Evolutionary conservation across 768 basidiomycete genomes (phyloP), one percentile per base, ranked within the genome.

Genomic region (Clavulina sp.): DNA sequence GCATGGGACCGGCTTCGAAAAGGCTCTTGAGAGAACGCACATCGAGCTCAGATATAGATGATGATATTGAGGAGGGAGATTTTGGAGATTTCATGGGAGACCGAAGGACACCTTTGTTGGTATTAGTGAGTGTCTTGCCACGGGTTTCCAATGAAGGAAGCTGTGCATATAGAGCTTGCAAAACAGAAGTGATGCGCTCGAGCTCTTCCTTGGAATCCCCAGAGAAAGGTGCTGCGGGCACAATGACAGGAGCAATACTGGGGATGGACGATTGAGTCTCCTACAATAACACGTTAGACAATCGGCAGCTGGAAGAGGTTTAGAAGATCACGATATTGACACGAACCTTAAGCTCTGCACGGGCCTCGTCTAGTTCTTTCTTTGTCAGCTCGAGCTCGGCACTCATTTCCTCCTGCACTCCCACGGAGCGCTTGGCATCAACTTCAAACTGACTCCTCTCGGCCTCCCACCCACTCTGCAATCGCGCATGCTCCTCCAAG

Each of bases 61-160:
- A 62, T 6, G 64, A 16, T 57, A 41, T 13, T 43, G 38, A 60
- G 62, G 1, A 62, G 60, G 32, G 57, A 13, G 50, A 60, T 50
- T 53, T 58, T 48, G 56, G 57, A 26, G 54, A 71, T 40, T 68
- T 73, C n/a, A n/a, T n/a, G n/a, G n/a, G n/a, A n/a, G n/a, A n/a
- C n/a, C n/a, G n/a, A n/a, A n/a, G n/a, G n/a, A n/a, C n/a, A n/a
- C n/a, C n/a, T n/a, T n/a, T n/a, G 33, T 46, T 69, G 66, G 54
- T 72, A 48, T 66, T 65, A 51, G 69, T 52, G 62, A 60, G 66
- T 56, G 82, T 73, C 59, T 76, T 82, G 1, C 77, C 80, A 28
- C 92, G 82, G 9, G 80, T 74, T 64, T 91, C 85, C 6, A 84
- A 78, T 2, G 87, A 84, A 7, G 91, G 91, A 0, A 96, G 74